Evolutionary conservation across 2,329 filamentous ascomycete genomes (phyloP).

Genomic region (Periconia digitata): DNA sequence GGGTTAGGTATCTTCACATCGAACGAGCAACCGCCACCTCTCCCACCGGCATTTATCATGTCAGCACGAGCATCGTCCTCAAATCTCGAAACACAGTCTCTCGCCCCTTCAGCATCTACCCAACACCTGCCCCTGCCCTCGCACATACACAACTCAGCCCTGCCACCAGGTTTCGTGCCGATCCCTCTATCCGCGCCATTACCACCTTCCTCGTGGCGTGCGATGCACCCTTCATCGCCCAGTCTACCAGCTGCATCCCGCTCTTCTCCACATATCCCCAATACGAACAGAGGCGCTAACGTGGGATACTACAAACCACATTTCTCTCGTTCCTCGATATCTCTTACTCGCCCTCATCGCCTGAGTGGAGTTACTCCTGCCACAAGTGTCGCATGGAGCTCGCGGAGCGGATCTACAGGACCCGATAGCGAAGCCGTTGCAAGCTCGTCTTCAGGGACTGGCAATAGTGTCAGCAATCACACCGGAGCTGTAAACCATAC

Average conservation of each 20-base stretch:
- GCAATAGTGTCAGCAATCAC: constrained; percentile 3
- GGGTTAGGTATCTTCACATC: constrained; percentile 33
- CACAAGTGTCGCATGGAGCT: constrained; percentile 23
- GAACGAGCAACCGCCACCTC: constrained; percentile 28
- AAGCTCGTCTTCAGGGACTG: constrained; percentile 9
- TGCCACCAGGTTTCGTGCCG: constrained; percentile 21
- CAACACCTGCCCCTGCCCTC: constrained; percentile 17
- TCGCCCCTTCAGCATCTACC: constrained; percentile 15
- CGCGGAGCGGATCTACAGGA: constrained; percentile 22
- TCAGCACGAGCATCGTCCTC: constrained; percentile 17
- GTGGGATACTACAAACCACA: constrained; percentile 22
- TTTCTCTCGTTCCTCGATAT: constrained; percentile 30
- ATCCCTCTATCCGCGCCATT: constrained; percentile 29
- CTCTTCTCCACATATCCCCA: constrained; percentile 21
- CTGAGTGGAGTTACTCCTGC: constrained; percentile 26
- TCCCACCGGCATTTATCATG: constrained; percentile 25
- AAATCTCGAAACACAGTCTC: constrained; percentile 10
- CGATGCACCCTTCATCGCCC: constrained; percentile 30
- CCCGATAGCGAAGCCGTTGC: constrained; percentile 14
- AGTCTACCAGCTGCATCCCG: constrained; percentile 18
- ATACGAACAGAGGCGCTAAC: constrained; percentile 7
- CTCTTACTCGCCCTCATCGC: constrained; percentile 32
- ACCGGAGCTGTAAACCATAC: too few species aligned
- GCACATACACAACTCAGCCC: constrained; percentile 18
- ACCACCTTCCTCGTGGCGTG: constrained; percentile 36